These are phyloP conservation scores for Paraconiothyrium brasiliense DNA, from an alignment of 2,329 filamentous ascomycete genomes.

Conservation along the genomic window DNA sequence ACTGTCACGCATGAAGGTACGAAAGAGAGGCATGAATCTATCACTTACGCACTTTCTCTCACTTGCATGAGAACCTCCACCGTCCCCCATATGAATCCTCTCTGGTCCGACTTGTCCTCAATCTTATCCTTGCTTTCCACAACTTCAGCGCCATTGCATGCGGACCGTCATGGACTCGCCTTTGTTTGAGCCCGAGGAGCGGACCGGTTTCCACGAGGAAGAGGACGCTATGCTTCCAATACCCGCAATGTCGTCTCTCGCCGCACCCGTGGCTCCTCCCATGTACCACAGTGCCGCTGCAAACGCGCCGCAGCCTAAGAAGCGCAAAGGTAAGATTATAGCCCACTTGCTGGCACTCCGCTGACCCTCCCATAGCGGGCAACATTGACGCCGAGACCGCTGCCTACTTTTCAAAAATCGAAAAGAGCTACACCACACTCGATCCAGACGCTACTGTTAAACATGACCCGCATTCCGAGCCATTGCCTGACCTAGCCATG, in stretches of 20 bases:
- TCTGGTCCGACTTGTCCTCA: too few relatives aligned
- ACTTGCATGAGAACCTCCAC: too few relatives aligned
- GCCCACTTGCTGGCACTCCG: not conserved
- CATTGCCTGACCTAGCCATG: not conserved
- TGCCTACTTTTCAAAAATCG: not conserved
- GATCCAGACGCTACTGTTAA: not conserved
- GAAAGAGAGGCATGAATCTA: too few relatives aligned
- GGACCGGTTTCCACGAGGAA: not conserved
- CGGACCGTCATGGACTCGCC: not conserved
- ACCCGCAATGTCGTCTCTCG: not conserved
- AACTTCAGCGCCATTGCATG: not conserved
- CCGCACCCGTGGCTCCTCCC: not conserved
- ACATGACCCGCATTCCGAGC: slow-evolving; percentile 6
- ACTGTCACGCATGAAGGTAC: too few relatives aligned
- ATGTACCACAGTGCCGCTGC: not conserved
- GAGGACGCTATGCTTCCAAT: not conserved
- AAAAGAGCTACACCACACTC: not conserved
- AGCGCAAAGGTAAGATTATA: slow-evolving; percentile 9
- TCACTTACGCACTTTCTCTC: too few relatives aligned
- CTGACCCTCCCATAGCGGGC: not conserved
- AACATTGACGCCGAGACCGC: slow-evolving; percentile 11
- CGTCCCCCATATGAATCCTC: too few relatives aligned
- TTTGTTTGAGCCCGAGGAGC: slow-evolving; percentile 2
- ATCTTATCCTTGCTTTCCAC: too few relatives aligned
- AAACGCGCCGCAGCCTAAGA: not conserved